phyloP scores from a whole-genome alignment of 805 yeast species.

The Metschnikowia orientalis region DNA sequence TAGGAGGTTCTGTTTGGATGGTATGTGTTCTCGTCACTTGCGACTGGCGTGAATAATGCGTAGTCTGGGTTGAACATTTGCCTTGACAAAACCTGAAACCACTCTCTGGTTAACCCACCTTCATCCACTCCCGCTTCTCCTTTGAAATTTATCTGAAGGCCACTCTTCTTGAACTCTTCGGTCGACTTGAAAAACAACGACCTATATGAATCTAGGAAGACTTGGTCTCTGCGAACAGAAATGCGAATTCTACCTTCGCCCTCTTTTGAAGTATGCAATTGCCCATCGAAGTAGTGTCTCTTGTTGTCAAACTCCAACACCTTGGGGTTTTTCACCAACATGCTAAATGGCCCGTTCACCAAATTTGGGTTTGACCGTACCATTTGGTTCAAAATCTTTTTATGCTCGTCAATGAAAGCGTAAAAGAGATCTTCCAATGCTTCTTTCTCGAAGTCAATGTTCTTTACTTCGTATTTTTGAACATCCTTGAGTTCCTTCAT shows the following conservation, averaged over 20 bases:
- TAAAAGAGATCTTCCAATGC: constrained; percentile 77
- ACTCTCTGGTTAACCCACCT: constrained; percentile 96
- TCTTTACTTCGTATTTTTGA: constrained; percentile 56
- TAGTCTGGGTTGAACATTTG: constrained; percentile 96
- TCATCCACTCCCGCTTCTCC: constrained; percentile 98
- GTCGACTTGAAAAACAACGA: constrained; percentile 73
- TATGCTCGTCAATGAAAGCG: constrained; percentile 83
- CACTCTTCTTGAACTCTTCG: constrained; percentile 67
- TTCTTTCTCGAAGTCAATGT: constrained; percentile 64
- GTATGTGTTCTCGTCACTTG: constrained; percentile 88
- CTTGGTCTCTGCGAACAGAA: constrained; percentile 80
- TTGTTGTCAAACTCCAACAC: constrained; percentile 94
- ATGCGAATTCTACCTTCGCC: constrained; percentile 51
- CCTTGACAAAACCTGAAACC: constrained; percentile 91
- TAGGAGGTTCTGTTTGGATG: constrained; percentile 92
- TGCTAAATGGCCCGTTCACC: constrained; percentile 93
- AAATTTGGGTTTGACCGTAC: constrained; percentile 85
- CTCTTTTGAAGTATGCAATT: constrained; percentile 51
- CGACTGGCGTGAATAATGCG: constrained; percentile 86
- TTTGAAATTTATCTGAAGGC: constrained; percentile 74
- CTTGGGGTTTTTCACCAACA: constrained; percentile 81
- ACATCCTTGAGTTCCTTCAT: constrained; percentile 55
- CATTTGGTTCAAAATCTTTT: constrained; percentile 84
- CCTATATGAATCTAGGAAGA: constrained; percentile 85
- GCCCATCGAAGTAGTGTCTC: constrained; percentile 74